These are phyloP conservation scores for Colletotrichum spinosum DNA, from an alignment of 2,329 filamentous ascomycete genomes.

Conservation along the genomic window DNA sequence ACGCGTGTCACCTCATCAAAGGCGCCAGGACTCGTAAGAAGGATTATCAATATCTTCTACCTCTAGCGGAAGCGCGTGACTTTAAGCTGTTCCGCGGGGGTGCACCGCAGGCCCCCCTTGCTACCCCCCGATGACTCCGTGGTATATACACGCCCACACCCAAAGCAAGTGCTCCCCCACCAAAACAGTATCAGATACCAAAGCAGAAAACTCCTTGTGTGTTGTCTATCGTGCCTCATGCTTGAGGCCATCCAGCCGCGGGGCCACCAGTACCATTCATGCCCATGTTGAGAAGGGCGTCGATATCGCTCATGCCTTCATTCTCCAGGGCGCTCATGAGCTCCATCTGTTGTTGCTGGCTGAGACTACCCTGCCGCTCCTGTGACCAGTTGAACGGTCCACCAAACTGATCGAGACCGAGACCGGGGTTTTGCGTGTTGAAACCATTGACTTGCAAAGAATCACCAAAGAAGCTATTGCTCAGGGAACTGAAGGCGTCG, in stretches of 20 bases:
- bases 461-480: constrained; percentile 55
- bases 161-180: not conserved
- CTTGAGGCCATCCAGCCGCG: constrained; percentile 20
- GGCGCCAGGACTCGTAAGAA: no score
- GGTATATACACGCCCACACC: constrained; percentile 23
- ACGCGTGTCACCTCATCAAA: no score
- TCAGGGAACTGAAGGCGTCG: constrained; percentile 59
- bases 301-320: constrained; percentile 72
- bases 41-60: constrained; percentile 11
- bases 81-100: constrained; percentile 5
- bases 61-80: constrained; percentile 17
- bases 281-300: constrained; percentile 65
- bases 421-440: constrained; percentile 38
- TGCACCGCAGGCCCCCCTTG: constrained; percentile 6
- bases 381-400: constrained; percentile 48
- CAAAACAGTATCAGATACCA: not conserved
- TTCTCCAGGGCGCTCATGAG: constrained; percentile 84
- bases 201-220: constrained; percentile 7
- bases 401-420: constrained; percentile 45
- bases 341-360: constrained; percentile 84
- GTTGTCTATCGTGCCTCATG: not conserved
- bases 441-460: constrained; percentile 40
- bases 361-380: constrained; percentile 76
- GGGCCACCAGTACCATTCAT: constrained; percentile 11
- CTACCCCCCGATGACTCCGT: constrained; percentile 21